Evolutionary conservation across 139 green algal species (phyloP), one percentile per base, ranked within the genome.

Genomic region (Picocystis salinarum): DNA sequence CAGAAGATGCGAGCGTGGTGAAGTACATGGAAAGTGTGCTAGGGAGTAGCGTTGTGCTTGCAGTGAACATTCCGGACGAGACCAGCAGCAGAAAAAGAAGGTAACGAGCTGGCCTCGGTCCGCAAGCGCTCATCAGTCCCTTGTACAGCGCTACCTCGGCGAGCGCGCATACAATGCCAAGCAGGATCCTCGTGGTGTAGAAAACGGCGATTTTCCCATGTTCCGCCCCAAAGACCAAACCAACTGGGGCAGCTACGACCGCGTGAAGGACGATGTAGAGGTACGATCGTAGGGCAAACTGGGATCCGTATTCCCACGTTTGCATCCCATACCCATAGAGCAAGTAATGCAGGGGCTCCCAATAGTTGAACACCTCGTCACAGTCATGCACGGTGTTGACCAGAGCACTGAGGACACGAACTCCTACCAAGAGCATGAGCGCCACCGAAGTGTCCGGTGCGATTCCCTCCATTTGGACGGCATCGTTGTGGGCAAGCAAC

Each of bases 361-460:
- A 83, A 48, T 88, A 92, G 55, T 92, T 92, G 65, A 59, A 92
- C 3, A 40, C 68, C 53, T 92, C 80, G 39, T 92, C 80, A 57
- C 80, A 92, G 50, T 92, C 80, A 26, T 91, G 79, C 17, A 92
- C 58, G 23, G 89, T 73, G 58, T 88, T 92, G 33, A 60, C n/a
- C n/a, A n/a, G n/a, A n/a, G n/a, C n/a, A n/a, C n/a, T n/a, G n/a
- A n/a, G n/a, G n/a, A n/a, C n/a, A n/a, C n/a, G n/a, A n/a, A n/a
- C n/a, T n/a, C n/a, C n/a, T n/a, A n/a, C n/a, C n/a, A n/a, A n/a
- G n/a, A n/a, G n/a, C n/a, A n/a, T n/a, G n/a, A n/a, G n/a, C n/a
- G n/a, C n/a, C n/a, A n/a, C n/a, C n/a, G n/a, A n/a, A n/a, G n/a
- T n/a, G n/a, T n/a, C n/a, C n/a, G n/a, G n/a, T n/a, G n/a, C n/a